These are phyloP conservation scores for Barnettozyma sucrosica DNA, from an alignment of 805 yeast genomes.

Conservation along the genomic window DNA sequence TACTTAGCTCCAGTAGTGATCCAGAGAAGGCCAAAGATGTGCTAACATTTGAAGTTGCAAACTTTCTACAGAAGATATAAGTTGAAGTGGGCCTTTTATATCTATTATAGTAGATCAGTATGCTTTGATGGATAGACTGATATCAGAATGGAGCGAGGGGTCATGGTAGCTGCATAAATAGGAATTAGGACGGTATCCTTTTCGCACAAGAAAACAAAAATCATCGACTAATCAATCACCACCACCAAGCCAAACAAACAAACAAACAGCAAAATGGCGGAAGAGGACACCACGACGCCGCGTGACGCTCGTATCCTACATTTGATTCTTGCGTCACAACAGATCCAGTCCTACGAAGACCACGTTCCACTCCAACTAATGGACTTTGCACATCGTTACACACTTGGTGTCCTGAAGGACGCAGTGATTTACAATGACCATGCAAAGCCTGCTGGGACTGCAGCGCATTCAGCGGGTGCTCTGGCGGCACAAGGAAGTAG, in stretches of 20 bases:
- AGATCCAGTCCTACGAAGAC: conserved; percentile 87
- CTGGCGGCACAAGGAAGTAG: conserved; percentile 37
- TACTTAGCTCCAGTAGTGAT: not conserved
- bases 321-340: conserved; percentile 87
- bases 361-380: conserved; percentile 92
- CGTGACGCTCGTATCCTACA: conserved; percentile 89
- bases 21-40: not conserved
- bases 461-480: conserved; percentile 42
- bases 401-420: conserved; percentile 80
- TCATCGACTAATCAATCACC: not conserved
- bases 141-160: too few relatives aligned
- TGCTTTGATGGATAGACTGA: too few relatives aligned
- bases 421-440: conserved; percentile 88
- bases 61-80: not conserved
- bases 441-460: conserved; percentile 1
- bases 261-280: not conserved
- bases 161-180: not conserved
- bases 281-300: conserved; percentile 43
- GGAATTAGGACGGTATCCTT: not conserved
- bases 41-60: not conserved
- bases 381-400: conserved; percentile 93
- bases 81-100: not conserved
- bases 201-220: not conserved
- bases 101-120: not conserved
- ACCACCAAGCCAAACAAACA: not conserved